Evolutionary conservation across 2,329 filamentous ascomycete species (phyloP).

Genomic region (Clarireedia paspali): DNA sequence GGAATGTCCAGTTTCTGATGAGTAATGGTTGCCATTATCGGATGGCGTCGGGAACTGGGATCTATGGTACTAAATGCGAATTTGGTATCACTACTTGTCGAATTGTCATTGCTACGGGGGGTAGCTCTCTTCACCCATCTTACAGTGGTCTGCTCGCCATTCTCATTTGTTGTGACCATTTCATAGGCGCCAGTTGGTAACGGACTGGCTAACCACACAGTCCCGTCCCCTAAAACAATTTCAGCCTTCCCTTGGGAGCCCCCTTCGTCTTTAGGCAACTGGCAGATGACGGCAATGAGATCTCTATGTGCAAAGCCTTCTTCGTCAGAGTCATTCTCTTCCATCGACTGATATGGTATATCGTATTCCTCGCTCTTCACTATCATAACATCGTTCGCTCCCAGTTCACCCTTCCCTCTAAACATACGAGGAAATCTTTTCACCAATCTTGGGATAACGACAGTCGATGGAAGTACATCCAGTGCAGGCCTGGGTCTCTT

Average conservation of each 20-base stretch:
- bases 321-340: constrained; percentile 43
- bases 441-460: constrained; percentile 51
- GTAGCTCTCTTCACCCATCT: constrained; percentile 57
- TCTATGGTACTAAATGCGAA: constrained; percentile 75
- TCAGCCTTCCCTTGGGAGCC: constrained; percentile 37
- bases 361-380: constrained; percentile 63
- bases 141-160: constrained; percentile 51
- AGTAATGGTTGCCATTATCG: constrained; percentile 64
- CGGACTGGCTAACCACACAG: constrained; percentile 47
- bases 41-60: constrained; percentile 60
- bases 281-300: constrained; percentile 63
- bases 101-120: constrained; percentile 29
- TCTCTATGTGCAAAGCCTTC: constrained; percentile 43
- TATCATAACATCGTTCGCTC: constrained; percentile 62
- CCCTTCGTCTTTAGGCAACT: constrained; percentile 45
- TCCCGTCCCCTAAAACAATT: constrained; percentile 58
- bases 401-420: constrained; percentile 53
- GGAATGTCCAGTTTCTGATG: constrained; percentile 58
- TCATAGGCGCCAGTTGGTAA: constrained; percentile 54
- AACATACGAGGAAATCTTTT: constrained; percentile 58
- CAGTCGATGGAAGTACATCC: constrained; percentile 65
- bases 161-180: constrained; percentile 47
- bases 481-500: constrained; percentile 59
- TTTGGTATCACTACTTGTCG: constrained; percentile 37
- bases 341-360: constrained; percentile 38